Evolutionary conservation across 768 basidiomycete species (phyloP).

Genomic region (Lactarius hatsudake): DNA sequence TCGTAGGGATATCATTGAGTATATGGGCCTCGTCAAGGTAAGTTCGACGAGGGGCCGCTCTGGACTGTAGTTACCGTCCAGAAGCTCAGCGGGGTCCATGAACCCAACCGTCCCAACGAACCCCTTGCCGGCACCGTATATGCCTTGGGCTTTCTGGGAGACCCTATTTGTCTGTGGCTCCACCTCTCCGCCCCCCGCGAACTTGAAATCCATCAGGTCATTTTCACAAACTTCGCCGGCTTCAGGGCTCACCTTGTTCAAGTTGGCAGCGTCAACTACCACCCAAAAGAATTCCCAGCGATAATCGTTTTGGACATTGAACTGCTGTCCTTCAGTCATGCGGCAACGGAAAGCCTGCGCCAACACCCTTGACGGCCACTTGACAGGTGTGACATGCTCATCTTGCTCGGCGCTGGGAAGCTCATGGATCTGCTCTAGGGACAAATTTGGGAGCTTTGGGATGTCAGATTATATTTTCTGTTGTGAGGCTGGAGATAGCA

Average conservation of each 20-base stretch:
- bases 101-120: background rate
- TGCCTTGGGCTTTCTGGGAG: background rate
- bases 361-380: background rate
- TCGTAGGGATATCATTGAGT: background rate
- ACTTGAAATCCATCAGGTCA: slow-evolving; percentile 26
- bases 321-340: background rate
- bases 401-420: background rate
- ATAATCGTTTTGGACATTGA: background rate
- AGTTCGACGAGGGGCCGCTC: background rate
- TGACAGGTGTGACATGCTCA: background rate
- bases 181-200: too few relatives aligned
- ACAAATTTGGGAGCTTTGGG: too few relatives aligned
- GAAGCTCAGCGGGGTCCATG: background rate
- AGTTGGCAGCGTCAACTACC: too few relatives aligned
- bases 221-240: background rate
- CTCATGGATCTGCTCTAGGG: background rate
- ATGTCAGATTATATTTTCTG: too few relatives aligned
- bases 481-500: too few relatives aligned
- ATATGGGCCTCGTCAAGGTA: background rate
- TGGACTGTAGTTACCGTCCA: background rate
- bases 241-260: too few relatives aligned
- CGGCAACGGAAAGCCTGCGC: background rate
- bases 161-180: background rate
- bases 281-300: background rate
- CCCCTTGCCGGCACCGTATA: background rate